Base-by-base conservation (phyloP, 345 rosid genomes). In the Fremontodendron californicum region DNA sequence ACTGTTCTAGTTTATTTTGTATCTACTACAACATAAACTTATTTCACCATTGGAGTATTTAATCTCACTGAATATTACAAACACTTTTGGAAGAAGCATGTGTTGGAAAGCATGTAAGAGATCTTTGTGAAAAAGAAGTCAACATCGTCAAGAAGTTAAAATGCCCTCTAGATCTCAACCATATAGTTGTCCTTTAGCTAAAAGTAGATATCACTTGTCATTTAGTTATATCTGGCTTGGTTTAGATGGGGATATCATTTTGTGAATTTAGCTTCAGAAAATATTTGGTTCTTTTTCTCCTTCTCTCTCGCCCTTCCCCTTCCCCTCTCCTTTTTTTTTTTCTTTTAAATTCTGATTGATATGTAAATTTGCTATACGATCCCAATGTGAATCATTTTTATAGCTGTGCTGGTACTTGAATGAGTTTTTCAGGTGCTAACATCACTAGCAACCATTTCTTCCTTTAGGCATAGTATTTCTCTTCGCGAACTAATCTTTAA, bases 131-230 rank as follows among this genome's bases (percentile, higher is more conserved):
- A 70, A 70, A 27, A 0, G 40, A 46, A 29, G 74, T 16, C 21
- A 13, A 8, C 52, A 18, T 27, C 2, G 25, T 71, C 60, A 49
- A 71, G 43, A 48, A 48, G 13, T 15, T 71, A 31, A 68, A 68
- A 33, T 55, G 18, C 52, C 23, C n/a, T 54, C 64, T 21, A 37
- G 48, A 37, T 57, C 15, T 72, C 4, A 27, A 54, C 51, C 8
- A 73, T 73, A 37, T 54, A 55, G 21, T 40, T 73, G 18, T 37
- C 21, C 6, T 73, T 73, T 73, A 40, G 66, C 65, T 13, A 39
- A 55, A 73, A 73, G 18, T 39, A 35, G 51, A 27, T 73, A 23
- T 25, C 8, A 8, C 45, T 33, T 71, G 74, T 48, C 54, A 46
- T 68, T 48, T 69, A 25, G 57, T 69, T 69, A 45, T 45, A 27